Evolutionary conservation across 495 filamentous ascomycete species (phyloP).

Genomic region (Penicillium soppii): DNA sequence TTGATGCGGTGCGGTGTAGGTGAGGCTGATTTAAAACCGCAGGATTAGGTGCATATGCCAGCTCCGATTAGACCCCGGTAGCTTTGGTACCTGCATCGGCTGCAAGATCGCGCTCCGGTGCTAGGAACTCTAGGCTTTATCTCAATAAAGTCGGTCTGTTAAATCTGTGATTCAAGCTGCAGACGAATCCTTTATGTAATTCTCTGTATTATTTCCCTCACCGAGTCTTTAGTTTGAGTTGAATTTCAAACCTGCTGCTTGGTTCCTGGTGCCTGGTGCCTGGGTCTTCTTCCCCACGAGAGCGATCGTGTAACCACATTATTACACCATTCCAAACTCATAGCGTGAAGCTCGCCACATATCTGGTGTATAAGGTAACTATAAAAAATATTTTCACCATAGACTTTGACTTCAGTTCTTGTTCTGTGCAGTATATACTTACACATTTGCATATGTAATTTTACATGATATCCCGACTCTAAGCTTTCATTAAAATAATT

Average conservation of each 20-base stretch:
- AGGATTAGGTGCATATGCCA: conserved; percentile 12
- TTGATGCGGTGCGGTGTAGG: conserved; percentile 2
- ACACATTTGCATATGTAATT: too few relatives aligned
- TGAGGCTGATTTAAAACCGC: conserved; percentile 16
- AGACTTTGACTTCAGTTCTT: background rate
- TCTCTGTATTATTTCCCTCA: background rate
- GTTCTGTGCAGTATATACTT: too few relatives aligned
- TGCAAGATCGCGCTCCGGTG: conserved; percentile 8
- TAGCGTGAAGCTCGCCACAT: background rate
- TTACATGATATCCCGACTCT: background rate
- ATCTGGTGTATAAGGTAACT: background rate
- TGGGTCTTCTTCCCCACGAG: conserved; percentile 2
- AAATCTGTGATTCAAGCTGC: conserved; percentile 3
- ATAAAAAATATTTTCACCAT: background rate
- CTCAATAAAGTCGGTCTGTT: conserved; percentile 14
- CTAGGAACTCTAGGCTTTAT: conserved; percentile 4
- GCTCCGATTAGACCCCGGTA: background rate
- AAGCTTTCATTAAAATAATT: background rate
- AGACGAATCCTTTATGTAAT: background rate
- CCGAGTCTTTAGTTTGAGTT: background rate
- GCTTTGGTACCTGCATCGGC: conserved; percentile 21
- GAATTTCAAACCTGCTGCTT: too few relatives aligned
- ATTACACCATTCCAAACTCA: too few relatives aligned
- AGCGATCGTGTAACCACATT: background rate
- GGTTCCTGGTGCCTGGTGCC: background rate